Conservation (phyloP, 1,284 basidiomycete species). For the Trichosporon coremiiforme region DNA sequence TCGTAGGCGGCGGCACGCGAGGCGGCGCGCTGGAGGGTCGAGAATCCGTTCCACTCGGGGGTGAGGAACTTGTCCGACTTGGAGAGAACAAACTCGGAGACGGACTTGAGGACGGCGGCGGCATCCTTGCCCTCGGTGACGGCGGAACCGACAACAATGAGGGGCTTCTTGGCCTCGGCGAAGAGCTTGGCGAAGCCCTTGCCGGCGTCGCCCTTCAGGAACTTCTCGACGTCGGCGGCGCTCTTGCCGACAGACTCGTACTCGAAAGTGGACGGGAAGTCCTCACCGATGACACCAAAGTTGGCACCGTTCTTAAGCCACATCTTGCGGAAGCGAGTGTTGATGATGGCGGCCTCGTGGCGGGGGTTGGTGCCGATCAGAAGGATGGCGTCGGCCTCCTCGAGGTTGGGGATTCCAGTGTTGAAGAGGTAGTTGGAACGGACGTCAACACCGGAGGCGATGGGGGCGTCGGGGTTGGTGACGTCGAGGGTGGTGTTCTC, state of each 20-base stretch:
- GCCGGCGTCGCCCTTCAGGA: constrained; percentile 70
- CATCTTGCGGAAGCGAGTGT: constrained; percentile 93
- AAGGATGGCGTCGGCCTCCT: constrained; percentile 88
- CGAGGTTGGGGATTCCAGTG: constrained; percentile 86
- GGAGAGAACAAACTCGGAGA: constrained; percentile 77
- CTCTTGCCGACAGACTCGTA: constrained; percentile 87
- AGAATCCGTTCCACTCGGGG: constrained; percentile 95
- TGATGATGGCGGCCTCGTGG: constrained; percentile 96
- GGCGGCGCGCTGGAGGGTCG: constrained; percentile 82
- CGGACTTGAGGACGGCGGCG: constrained; percentile 72
- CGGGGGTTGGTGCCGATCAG: constrained; percentile 96
- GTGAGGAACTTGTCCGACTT: constrained; percentile 77
- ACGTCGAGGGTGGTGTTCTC: constrained; percentile 90
- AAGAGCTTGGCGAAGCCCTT: constrained; percentile 79
- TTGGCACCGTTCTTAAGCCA: constrained; percentile 85
- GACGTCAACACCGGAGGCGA: constrained; percentile 82
- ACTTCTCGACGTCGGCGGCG: constrained; percentile 75
- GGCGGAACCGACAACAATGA: constrained; percentile 91
- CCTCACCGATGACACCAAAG: constrained; percentile 86
- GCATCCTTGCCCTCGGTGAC: constrained; percentile 86
- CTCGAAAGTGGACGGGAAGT: constrained; percentile 88
- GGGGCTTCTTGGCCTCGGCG: constrained; percentile 84
- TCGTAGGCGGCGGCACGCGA: constrained; percentile 96
- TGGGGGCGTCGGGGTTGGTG: constrained; percentile 66
- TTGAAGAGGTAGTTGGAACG: constrained; percentile 98